Conservation (phyloP, 2,329 filamentous ascomycete species). For the Neurospora sp. region DNA sequence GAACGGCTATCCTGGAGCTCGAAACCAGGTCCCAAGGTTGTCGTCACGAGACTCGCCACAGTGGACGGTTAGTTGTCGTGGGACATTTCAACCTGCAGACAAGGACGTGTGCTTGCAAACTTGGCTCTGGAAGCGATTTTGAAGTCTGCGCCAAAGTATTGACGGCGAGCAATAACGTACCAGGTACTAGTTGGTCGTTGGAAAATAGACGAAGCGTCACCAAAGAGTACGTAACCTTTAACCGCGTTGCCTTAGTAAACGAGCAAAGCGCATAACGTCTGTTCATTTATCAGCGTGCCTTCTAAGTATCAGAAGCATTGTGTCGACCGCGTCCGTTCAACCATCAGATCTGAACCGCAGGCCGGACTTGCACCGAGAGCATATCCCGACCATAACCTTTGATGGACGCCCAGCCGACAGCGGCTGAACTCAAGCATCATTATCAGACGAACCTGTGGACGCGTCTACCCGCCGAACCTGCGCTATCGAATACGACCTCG, state of each 20-base stretch:
- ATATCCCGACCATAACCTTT: slow-evolving; percentile 17
- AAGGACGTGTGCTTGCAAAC: not conserved
- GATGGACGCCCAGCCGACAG: slow-evolving; percentile 42
- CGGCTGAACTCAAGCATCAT: slow-evolving; percentile 38
- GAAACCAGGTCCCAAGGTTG: not conserved
- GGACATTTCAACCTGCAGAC: not conserved
- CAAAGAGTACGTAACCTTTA: not conserved
- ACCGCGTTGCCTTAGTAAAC: not conserved
- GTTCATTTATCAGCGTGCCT: not conserved
- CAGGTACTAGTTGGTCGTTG: not conserved
- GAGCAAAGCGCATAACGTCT: not conserved
- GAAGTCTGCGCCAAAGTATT: not conserved
- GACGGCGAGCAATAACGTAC: not conserved
- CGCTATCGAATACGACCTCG: slow-evolving; percentile 23
- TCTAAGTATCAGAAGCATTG: not conserved
- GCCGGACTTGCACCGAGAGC: not conserved
- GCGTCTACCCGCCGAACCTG: slow-evolving; percentile 20
- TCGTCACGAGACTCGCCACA: not conserved
- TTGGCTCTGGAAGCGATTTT: not conserved
- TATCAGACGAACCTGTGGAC: slow-evolving; percentile 34
- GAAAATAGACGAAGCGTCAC: not conserved
- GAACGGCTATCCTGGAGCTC: not conserved
- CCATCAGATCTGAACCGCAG: not conserved
- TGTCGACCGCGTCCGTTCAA: not conserved
- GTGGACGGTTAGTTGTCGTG: not conserved